These are phyloP conservation scores for Salvia miltiorrhiza DNA, from an alignment of 257 asterid genomes.

Conservation along the genomic window DNA sequence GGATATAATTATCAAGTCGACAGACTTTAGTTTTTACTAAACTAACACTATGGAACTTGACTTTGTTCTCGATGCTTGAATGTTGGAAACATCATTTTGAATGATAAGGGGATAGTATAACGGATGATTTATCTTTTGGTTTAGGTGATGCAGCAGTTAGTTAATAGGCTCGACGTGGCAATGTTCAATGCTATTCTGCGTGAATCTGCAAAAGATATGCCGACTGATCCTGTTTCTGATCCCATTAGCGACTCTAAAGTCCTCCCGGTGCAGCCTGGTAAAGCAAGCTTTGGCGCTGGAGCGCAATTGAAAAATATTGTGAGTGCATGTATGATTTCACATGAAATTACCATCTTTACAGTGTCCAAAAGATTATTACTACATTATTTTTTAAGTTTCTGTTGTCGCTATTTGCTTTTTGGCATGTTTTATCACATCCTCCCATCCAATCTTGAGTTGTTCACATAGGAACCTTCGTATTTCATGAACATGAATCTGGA, in stretches of 20 bases:
- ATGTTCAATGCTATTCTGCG: slow-evolving; percentile 98
- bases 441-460: neutral
- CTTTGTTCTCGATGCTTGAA: neutral
- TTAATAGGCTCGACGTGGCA: slow-evolving; percentile 81
- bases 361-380: neutral
- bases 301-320: slow-evolving; percentile 89
- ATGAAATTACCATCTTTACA: neutral
- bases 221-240: slow-evolving; percentile 93
- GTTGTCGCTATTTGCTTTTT: neutral
- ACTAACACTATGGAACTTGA: no score
- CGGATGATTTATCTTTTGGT: neutral
- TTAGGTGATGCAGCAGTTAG: slow-evolving; percentile 93
- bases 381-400: neutral
- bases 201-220: slow-evolving; percentile 73
- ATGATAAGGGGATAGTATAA: neutral
- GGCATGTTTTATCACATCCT: neutral
- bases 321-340: slow-evolving; percentile 24
- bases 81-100: neutral
- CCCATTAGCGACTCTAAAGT: slow-evolving; percentile 77
- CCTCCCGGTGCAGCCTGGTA: slow-evolving; percentile 83
- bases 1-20: no score
- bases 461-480: neutral
- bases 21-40: no score
- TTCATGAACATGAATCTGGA: neutral
- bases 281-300: slow-evolving; percentile 83